Evolutionary conservation across 2,329 filamentous ascomycete species (phyloP).

Genomic region (Phialophora tarda): DNA sequence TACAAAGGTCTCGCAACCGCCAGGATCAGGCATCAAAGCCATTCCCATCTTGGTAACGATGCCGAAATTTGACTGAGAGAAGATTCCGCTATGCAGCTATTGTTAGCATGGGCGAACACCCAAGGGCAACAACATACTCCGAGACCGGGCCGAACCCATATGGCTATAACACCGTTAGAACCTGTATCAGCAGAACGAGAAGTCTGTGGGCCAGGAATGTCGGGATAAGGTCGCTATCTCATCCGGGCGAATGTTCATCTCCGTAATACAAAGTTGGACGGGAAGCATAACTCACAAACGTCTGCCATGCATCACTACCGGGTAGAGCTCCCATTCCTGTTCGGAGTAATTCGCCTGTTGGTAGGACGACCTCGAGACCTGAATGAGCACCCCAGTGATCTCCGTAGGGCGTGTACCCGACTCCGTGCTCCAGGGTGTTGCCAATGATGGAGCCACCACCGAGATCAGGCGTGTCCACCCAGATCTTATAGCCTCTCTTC

Average conservation of each 20-base stretch:
- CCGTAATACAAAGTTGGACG: not conserved
- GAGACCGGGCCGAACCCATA: slow-evolving; percentile 46
- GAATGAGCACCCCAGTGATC: slow-evolving; percentile 56
- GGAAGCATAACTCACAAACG: slow-evolving; percentile 20
- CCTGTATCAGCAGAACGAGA: not conserved
- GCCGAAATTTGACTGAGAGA: slow-evolving; percentile 43
- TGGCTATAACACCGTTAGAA: slow-evolving; percentile 12
- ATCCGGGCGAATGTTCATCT: not conserved
- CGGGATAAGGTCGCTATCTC: too few relatives aligned
- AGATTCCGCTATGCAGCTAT: slow-evolving; percentile 38
- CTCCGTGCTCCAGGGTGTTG: slow-evolving; percentile 45
- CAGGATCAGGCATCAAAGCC: slow-evolving; percentile 54
- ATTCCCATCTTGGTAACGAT: slow-evolving; percentile 59
- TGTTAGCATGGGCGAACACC: not conserved
- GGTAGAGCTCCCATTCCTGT: slow-evolving; percentile 50
- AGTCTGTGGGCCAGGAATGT: not conserved
- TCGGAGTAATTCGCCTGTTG: slow-evolving; percentile 47
- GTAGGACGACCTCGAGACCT: slow-evolving; percentile 53
- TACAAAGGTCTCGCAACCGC: slow-evolving; percentile 14
- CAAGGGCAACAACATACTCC: slow-evolving; percentile 35
- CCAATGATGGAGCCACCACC: slow-evolving; percentile 17
- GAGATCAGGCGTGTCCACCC: slow-evolving; percentile 46
- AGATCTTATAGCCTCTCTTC: slow-evolving; percentile 48
- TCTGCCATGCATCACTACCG: slow-evolving; percentile 44
- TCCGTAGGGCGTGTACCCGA: slow-evolving; percentile 44